phyloP scores from a whole-genome alignment of 2,329 filamentous ascomycete genomes.

The Penicillium sp. region DNA sequence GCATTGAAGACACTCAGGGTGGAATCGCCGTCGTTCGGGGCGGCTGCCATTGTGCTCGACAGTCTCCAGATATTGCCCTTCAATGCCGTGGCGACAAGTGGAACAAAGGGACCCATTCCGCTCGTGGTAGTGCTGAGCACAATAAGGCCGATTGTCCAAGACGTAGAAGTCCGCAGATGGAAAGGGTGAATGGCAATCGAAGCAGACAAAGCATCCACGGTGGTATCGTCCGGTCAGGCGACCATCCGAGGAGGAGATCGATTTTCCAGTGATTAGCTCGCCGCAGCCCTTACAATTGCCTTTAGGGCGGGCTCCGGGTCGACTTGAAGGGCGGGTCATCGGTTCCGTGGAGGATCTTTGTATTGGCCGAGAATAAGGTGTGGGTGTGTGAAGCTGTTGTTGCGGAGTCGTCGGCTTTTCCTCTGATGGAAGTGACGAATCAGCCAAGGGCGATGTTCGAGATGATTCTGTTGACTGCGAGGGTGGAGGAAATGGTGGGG shows the following conservation, averaged over 20 bases:
- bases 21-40: slow-evolving; percentile 62
- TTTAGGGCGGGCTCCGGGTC: slow-evolving; percentile 47
- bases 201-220: slow-evolving; percentile 89
- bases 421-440: too few relatives aligned
- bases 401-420: not conserved
- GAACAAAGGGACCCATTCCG: slow-evolving; percentile 82
- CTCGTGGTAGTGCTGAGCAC: slow-evolving; percentile 85
- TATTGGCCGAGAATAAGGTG: slow-evolving; percentile 24
- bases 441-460: too few relatives aligned
- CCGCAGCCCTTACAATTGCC: slow-evolving; percentile 80
- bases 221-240: slow-evolving; percentile 90
- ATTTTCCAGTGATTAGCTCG: slow-evolving; percentile 76
- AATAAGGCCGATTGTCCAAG: slow-evolving; percentile 78
- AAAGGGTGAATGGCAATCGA: slow-evolving; percentile 74
- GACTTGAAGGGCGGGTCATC: slow-evolving; percentile 38
- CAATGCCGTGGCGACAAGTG: slow-evolving; percentile 75
- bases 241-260: slow-evolving; percentile 87
- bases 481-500: too few relatives aligned
- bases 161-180: slow-evolving; percentile 90
- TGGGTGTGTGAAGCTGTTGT: slow-evolving; percentile 10
- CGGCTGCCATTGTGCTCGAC: slow-evolving; percentile 40
- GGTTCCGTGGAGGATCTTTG: slow-evolving; percentile 24
- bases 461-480: too few relatives aligned
- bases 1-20: slow-evolving; percentile 81
- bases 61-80: slow-evolving; percentile 88